Percentiles rank a stretch among this genome's conserved stretches.
phyloP scores from a whole-genome alignment of 139 green algal species.

The Coelastrella sp. region DNA sequence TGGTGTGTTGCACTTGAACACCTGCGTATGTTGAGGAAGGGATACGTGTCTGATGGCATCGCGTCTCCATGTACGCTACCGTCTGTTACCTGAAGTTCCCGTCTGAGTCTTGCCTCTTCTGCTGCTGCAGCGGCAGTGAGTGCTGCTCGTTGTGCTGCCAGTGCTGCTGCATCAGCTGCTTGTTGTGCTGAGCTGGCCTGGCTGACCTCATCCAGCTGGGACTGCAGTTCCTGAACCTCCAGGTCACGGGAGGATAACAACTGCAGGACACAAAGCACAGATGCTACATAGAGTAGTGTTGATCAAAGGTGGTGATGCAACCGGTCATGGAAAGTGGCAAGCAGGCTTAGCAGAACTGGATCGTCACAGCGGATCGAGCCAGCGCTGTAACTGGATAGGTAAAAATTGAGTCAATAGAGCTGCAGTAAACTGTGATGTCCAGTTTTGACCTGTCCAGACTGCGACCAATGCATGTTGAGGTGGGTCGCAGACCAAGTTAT shows the following conservation, averaged over 20 bases:
- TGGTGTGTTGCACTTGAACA: no score
- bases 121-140: conserved; percentile 29
- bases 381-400: no score
- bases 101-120: conserved; percentile 38
- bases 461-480: no score
- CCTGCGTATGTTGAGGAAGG: no score
- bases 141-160: conserved; percentile 21
- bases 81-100: conserved; percentile 46
- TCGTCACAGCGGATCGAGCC: no score
- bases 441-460: neutral
- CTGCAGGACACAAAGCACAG: neutral
- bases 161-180: conserved; percentile 31
- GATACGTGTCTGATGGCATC: no score
- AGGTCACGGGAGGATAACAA: conserved; percentile 51
- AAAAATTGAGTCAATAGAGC: neutral
- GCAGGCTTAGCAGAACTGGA: no score
- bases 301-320: no score
- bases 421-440: neutral
- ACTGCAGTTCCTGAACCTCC: conserved; percentile 61
- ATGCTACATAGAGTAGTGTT: no score
- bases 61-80: no score
- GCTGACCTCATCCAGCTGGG: conserved; percentile 45
- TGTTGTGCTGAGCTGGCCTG: neutral
- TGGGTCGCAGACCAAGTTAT: no score
- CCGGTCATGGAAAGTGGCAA: no score